These are phyloP conservation scores for Podaxis sp. DNA, from an alignment of 768 basidiomycete species.

Conservation along the genomic window DNA sequence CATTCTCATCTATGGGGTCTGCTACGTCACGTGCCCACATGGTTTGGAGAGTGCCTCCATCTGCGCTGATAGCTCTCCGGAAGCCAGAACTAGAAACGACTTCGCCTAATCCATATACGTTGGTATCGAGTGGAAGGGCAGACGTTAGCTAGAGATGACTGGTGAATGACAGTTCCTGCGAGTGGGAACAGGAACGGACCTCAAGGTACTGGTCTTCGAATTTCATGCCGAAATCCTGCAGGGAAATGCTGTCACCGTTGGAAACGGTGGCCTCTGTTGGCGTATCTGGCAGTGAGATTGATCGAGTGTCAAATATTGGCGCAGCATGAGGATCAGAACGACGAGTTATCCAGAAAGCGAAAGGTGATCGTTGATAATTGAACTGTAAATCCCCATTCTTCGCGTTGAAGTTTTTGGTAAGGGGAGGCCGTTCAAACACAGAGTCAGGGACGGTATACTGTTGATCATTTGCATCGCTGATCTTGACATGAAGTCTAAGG, in stretches of 20 bases:
- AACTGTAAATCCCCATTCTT: slow-evolving; percentile 63
- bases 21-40: slow-evolving; percentile 64
- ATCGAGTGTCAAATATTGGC: slow-evolving; percentile 73
- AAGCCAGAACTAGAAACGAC: slow-evolving; percentile 69
- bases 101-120: slow-evolving; percentile 81
- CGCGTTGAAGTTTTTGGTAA: slow-evolving; percentile 31
- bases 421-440: slow-evolving; percentile 39
- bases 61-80: slow-evolving; percentile 54
- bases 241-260: slow-evolving; percentile 50
- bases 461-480: slow-evolving; percentile 56
- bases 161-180: neutral
- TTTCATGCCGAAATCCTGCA: slow-evolving; percentile 67
- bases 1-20: slow-evolving; percentile 67
- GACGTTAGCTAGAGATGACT: slow-evolving; percentile 50
- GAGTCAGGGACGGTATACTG: slow-evolving; percentile 78
- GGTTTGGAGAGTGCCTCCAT: slow-evolving; percentile 64
- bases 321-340: slow-evolving; percentile 51
- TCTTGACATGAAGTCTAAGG: slow-evolving; percentile 63
- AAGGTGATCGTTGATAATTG: slow-evolving; percentile 63
- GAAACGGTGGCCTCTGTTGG: slow-evolving; percentile 57
- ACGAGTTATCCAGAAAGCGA: slow-evolving; percentile 81
- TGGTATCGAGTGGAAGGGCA: slow-evolving; percentile 61
- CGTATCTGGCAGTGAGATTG: slow-evolving; percentile 57
- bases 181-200: slow-evolving; percentile 34
- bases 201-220: slow-evolving; percentile 84